These are phyloP conservation scores for Iris pallida DNA, from an alignment of 116 monocot genomes.

Conservation along the genomic window DNA sequence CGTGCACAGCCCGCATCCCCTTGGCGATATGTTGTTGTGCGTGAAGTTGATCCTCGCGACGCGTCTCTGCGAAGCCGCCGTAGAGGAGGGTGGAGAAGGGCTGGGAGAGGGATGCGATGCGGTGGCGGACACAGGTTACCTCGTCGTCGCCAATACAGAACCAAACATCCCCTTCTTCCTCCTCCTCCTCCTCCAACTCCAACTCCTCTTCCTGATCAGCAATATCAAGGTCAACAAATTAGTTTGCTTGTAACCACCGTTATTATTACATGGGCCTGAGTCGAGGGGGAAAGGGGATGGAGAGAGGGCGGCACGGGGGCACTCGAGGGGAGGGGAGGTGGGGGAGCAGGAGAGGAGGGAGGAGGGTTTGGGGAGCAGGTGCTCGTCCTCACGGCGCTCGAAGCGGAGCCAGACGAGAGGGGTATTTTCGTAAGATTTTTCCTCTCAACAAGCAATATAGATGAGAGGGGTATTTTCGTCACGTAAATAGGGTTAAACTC, in stretches of 20 bases:
- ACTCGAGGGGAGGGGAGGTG: slow-evolving; percentile 58
- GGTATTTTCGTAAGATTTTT: no score
- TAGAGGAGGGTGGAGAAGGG: slow-evolving; percentile 55
- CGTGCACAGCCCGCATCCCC: slow-evolving; percentile 47
- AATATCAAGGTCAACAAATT: no score
- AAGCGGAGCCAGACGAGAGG: slow-evolving; percentile 59
- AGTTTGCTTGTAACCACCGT: no score
- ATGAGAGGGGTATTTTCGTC: no score
- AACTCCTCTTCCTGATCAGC: background rate
- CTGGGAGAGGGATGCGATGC: slow-evolving; percentile 55
- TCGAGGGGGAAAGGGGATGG: slow-evolving; percentile 15
- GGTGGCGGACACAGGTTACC: slow-evolving; percentile 42
- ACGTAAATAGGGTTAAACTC: no score
- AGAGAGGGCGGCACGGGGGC: slow-evolving; percentile 58
- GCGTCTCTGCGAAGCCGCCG: slow-evolving; percentile 68
- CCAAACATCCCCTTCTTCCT: slow-evolving; percentile 39
- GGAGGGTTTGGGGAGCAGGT: slow-evolving; percentile 17
- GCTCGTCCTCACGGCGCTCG: slow-evolving; percentile 56
- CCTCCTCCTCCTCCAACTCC: background rate
- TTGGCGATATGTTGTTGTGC: slow-evolving; percentile 41
- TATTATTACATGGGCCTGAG: slow-evolving; percentile 30
- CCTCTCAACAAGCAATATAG: no score
- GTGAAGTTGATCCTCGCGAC: slow-evolving; percentile 59
- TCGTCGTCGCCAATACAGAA: slow-evolving; percentile 75
- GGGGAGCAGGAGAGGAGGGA: slow-evolving; percentile 24